Conservation (phyloP, 495 filamentous ascomycete species). For the Rostrohypoxylon terebratum region DNA sequence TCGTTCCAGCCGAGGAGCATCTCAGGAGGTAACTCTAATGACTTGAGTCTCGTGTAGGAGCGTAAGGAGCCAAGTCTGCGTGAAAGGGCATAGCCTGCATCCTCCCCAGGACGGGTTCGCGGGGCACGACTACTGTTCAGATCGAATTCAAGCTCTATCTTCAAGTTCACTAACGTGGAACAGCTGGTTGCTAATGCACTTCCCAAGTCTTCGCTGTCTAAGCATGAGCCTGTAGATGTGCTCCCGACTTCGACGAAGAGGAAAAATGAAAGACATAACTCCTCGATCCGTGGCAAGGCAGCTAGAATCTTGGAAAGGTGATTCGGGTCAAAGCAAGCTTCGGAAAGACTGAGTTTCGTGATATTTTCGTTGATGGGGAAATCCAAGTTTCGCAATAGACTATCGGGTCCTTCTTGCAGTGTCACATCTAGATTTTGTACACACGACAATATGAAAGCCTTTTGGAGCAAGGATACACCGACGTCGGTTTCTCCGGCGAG, state of each 20-base stretch:
- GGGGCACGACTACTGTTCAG: background rate
- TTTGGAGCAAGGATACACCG: background rate
- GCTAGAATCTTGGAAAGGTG: background rate
- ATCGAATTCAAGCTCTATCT: background rate
- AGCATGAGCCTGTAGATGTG: background rate
- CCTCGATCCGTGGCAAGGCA: background rate
- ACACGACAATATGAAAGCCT: background rate
- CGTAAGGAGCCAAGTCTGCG: background rate
- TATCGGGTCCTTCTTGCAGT: constrained; percentile 7
- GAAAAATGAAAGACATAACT: background rate
- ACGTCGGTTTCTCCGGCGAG: constrained; percentile 2
- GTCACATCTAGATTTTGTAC: background rate
- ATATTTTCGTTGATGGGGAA: background rate
- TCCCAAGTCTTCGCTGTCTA: background rate
- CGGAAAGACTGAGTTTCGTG: background rate
- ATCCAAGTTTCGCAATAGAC: background rate
- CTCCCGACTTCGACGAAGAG: background rate
- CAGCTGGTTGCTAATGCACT: background rate
- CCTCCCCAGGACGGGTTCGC: background rate
- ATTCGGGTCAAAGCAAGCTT: background rate
- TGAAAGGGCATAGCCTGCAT: background rate
- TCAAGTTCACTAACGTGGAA: background rate
- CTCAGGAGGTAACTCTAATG: background rate
- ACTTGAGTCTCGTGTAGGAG: background rate
- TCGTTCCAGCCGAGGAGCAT: constrained; percentile 3